Conservation (phyloP, 1,139 yeast genomes). For the Blastobotrys petasosporus region DNA sequence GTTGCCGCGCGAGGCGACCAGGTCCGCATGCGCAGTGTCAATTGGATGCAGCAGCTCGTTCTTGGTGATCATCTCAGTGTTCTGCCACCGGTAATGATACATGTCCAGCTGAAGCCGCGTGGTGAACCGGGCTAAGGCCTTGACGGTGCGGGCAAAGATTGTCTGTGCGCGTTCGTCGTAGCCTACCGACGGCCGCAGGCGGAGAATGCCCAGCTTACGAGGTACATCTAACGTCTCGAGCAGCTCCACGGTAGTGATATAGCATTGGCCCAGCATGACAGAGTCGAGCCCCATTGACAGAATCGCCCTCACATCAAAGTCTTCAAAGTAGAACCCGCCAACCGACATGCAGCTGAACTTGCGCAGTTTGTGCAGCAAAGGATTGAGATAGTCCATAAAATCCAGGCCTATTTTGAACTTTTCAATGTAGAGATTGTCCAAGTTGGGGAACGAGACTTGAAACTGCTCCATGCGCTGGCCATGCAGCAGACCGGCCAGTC, state of each 20-base stretch:
- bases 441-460: slow-evolving; percentile 3
- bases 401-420: slow-evolving; percentile 3
- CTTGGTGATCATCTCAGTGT: neutral
- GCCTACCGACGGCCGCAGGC: slow-evolving; percentile 2
- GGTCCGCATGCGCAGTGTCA: neutral
- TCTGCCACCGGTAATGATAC: slow-evolving; percentile 1
- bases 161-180: neutral
- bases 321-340: slow-evolving; percentile 5
- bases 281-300: neutral
- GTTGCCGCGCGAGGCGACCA: slow-evolving; percentile 2
- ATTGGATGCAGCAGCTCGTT: neutral
- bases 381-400: slow-evolving; percentile 2
- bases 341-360: slow-evolving; percentile 3
- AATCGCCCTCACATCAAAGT: neutral
- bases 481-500: neutral
- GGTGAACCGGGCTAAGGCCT: slow-evolving; percentile 2
- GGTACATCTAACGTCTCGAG: slow-evolving; percentile 1
- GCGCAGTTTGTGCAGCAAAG: slow-evolving; percentile 2
- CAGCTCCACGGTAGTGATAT: neutral
- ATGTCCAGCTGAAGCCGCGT: slow-evolving; percentile 5
- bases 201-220: neutral
- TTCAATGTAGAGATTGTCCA: slow-evolving; percentile 2
- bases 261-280: slow-evolving; percentile 2
- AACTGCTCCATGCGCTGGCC: neutral
- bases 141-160: neutral